phyloP scores from a whole-genome alignment of 768 basidiomycete genomes.

The Lactarius sp. region DNA sequence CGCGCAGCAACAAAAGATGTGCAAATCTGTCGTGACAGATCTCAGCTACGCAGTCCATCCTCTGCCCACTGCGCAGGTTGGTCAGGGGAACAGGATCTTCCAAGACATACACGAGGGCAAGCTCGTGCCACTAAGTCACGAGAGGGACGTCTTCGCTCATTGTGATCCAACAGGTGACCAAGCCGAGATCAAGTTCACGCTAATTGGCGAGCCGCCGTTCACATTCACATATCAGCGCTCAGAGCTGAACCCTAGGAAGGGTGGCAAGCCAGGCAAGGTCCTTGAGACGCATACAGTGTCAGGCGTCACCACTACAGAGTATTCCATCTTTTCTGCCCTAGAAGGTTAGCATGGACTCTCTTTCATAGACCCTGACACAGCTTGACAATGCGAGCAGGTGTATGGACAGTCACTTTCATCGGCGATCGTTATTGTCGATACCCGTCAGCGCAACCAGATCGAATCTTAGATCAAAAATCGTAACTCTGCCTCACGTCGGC shows the following conservation, averaged over 20 bases:
- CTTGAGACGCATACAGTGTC: conserved; percentile 90
- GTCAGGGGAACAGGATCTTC: conserved; percentile 72
- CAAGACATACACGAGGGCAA: conserved; percentile 89
- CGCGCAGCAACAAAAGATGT: conserved; percentile 90
- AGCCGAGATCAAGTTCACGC: conserved; percentile 87
- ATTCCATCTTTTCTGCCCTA: conserved; percentile 86
- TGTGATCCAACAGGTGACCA: conserved; percentile 59
- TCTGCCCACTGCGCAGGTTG: conserved; percentile 85
- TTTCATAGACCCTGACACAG: neutral
- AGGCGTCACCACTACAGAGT: conserved; percentile 64
- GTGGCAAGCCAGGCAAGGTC: conserved; percentile 67
- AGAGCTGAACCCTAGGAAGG: conserved; percentile 63
- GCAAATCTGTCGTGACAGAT: conserved; percentile 76
- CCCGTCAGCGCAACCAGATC: conserved; percentile 63
- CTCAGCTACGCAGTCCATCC: conserved; percentile 70
- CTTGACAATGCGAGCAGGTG: conserved; percentile 44
- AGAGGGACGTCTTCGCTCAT: neutral
- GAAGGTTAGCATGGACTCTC: conserved; percentile 59
- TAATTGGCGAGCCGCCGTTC: conserved; percentile 91
- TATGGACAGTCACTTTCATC: conserved; percentile 90
- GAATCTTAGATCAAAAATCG: conserved; percentile 35
- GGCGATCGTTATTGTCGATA: conserved; percentile 88
- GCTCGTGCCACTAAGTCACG: conserved; percentile 9
- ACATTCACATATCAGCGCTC: conserved; percentile 92
- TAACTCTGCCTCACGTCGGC: conserved; percentile 20